phyloP scores from a whole-genome alignment of 306 rosid genomes.

The Prunus campanulata region DNA sequence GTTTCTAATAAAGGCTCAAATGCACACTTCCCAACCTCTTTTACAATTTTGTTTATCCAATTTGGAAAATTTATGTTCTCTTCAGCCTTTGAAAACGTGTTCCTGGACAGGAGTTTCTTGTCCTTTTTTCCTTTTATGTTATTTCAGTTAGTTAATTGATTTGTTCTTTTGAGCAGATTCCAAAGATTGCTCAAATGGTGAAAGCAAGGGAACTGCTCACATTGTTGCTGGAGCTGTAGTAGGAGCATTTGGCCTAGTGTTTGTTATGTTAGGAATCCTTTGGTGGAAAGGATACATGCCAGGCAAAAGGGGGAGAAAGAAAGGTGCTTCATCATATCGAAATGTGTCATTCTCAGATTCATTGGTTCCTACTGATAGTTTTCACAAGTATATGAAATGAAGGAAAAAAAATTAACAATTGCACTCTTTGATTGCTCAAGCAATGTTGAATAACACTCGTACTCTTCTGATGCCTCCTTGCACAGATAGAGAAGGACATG shows the following conservation, averaged over 20 bases:
- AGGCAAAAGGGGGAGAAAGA: conserved; percentile 19
- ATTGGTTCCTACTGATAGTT: background rate
- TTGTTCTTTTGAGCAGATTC: conserved; percentile 33
- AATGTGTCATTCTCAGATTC: conserved; percentile 6
- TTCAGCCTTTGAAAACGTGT: background rate
- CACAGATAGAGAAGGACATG: conserved; percentile 32
- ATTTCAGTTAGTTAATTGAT: background rate
- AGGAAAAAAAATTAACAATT: background rate
- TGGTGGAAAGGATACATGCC: conserved; percentile 48
- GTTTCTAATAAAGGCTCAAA: background rate
- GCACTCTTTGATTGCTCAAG: background rate
- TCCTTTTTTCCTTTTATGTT: background rate
- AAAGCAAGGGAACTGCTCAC: conserved; percentile 23
- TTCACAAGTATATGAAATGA: background rate
- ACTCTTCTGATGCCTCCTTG: conserved; percentile 15
- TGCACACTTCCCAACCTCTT: background rate
- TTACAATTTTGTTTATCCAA: background rate
- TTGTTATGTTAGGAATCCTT: conserved; percentile 45
- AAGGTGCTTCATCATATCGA: conserved; percentile 28
- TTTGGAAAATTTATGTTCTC: background rate
- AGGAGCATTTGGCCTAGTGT: conserved; percentile 41
- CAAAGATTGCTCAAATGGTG: conserved; percentile 40
- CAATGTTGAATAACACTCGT: background rate
- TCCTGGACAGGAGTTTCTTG: background rate
- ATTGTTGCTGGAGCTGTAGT: conserved; percentile 29